These are phyloP conservation scores for Daldinia eschscholtzii DNA, from an alignment of 2,329 filamentous ascomycete genomes.

Conservation along the genomic window DNA sequence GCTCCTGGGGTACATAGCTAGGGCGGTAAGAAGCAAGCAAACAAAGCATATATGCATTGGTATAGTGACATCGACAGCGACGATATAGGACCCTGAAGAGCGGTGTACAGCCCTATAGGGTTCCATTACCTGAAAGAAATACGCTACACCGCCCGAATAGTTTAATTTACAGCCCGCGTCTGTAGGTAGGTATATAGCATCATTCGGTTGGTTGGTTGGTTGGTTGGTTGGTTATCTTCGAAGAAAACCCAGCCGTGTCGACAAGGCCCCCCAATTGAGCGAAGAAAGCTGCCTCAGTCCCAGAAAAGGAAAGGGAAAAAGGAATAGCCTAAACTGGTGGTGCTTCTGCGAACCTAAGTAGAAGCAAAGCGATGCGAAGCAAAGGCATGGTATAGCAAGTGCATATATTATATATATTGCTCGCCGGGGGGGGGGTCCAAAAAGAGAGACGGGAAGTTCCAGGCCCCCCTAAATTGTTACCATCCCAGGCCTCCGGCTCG, in stretches of 20 bases:
- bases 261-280: not conserved
- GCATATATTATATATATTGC: conserved; percentile 7
- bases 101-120: too few relatives aligned
- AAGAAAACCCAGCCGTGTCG: too few relatives aligned
- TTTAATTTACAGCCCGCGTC: too few relatives aligned
- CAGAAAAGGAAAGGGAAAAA: conserved; percentile 9
- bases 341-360: not conserved
- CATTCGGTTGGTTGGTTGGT: too few relatives aligned
- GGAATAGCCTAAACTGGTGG: not conserved
- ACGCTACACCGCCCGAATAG: too few relatives aligned
- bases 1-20: too few relatives aligned
- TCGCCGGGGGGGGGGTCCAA: not conserved
- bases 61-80: not conserved
- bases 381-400: not conserved
- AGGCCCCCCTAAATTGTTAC: not conserved
- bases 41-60: too few relatives aligned
- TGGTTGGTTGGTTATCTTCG: too few relatives aligned
- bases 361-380: not conserved
- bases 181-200: too few relatives aligned
- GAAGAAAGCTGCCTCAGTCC: not conserved
- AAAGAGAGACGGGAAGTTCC: not conserved
- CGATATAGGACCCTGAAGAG: too few relatives aligned
- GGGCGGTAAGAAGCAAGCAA: too few relatives aligned
- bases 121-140: too few relatives aligned
- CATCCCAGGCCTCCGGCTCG: conserved; percentile 3